Evolutionary conservation across 257 asterid genomes (phyloP).

Genomic region (Penstemon eatonii): DNA sequence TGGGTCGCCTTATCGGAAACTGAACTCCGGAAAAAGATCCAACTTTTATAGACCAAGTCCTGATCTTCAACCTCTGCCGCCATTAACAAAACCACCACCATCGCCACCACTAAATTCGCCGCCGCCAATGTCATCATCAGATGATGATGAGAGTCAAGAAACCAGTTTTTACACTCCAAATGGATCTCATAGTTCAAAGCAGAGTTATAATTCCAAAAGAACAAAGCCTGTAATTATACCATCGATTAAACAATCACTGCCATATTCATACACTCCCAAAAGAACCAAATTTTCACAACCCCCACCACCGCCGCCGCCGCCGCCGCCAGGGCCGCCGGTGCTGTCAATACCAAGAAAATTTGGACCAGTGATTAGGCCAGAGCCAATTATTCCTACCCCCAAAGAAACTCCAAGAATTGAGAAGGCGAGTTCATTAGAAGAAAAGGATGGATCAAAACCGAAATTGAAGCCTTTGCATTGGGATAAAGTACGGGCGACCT

Average conservation of each 20-base stretch:
- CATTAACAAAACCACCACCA: constrained; percentile 63
- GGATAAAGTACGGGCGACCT: constrained; percentile 84
- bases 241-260: constrained; percentile 48
- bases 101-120: constrained; percentile 64
- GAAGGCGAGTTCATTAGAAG: constrained; percentile 39
- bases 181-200: constrained; percentile 43
- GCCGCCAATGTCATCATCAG: constrained; percentile 85
- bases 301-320: constrained; percentile 41
- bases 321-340: constrained; percentile 38
- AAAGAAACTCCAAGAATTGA: constrained; percentile 31
- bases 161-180: constrained; percentile 54
- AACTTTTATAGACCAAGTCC: constrained; percentile 73
- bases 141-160: constrained; percentile 71
- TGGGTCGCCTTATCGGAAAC: constrained; percentile 58
- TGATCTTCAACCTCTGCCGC: constrained; percentile 81
- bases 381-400: constrained; percentile 45
- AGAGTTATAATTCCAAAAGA: constrained; percentile 54
- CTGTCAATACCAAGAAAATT: constrained; percentile 36
- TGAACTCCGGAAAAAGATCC: constrained; percentile 44
- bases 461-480: constrained; percentile 83
- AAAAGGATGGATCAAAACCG: constrained; percentile 56
- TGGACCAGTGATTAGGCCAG: constrained; percentile 35
- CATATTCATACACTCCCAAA: constrained; percentile 28
- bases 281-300: constrained; percentile 28
- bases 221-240: constrained; percentile 44